phyloP scores from a whole-genome alignment of 805 yeast genomes.

The Clavispora carvajalis region DNA sequence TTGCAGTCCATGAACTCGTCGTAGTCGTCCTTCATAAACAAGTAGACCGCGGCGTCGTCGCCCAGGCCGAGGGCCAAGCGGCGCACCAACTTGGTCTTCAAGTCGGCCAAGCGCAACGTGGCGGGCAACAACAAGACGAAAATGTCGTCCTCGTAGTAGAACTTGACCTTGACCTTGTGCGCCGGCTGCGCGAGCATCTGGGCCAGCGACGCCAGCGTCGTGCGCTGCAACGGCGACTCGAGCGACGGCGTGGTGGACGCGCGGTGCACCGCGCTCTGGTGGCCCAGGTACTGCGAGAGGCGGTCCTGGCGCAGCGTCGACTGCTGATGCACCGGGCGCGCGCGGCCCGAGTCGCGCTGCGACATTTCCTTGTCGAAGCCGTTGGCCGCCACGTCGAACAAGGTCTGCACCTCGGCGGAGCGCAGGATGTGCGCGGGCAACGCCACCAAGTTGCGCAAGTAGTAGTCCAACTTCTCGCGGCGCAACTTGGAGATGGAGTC shows the following conservation, averaged over 20 bases:
- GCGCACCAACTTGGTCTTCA: slow-evolving; percentile 47
- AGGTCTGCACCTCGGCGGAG: slow-evolving; percentile 58
- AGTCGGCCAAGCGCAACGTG: slow-evolving; percentile 42
- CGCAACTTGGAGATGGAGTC: slow-evolving; percentile 58
- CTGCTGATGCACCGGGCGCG: slow-evolving; percentile 34
- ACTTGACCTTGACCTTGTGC: slow-evolving; percentile 57
- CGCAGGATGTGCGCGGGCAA: slow-evolving; percentile 75
- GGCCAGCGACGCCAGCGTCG: slow-evolving; percentile 15
- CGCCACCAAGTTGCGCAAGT: slow-evolving; percentile 52
- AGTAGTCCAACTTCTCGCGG: slow-evolving; percentile 49
- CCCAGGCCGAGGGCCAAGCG: slow-evolving; percentile 39
- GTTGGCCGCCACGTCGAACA: slow-evolving; percentile 60
- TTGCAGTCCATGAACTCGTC: slow-evolving; percentile 34
- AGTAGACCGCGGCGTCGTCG: slow-evolving; percentile 21
- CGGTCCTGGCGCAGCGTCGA: slow-evolving; percentile 47
- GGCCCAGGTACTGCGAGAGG: slow-evolving; percentile 44
- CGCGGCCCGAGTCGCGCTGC: slow-evolving; percentile 13
- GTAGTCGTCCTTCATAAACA: slow-evolving; percentile 38
- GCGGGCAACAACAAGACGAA: slow-evolving; percentile 61
- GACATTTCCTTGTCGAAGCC: slow-evolving; percentile 54
- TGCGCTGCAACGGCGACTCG: slow-evolving; percentile 15
- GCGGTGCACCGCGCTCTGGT: slow-evolving; percentile 17
- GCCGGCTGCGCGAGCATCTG: slow-evolving; percentile 12
- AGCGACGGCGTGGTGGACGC: slow-evolving; percentile 26
- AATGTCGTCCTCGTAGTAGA: slow-evolving; percentile 75